Conservation (phyloP, 768 basidiomycete species). For the Amanita inopinata region DNA sequence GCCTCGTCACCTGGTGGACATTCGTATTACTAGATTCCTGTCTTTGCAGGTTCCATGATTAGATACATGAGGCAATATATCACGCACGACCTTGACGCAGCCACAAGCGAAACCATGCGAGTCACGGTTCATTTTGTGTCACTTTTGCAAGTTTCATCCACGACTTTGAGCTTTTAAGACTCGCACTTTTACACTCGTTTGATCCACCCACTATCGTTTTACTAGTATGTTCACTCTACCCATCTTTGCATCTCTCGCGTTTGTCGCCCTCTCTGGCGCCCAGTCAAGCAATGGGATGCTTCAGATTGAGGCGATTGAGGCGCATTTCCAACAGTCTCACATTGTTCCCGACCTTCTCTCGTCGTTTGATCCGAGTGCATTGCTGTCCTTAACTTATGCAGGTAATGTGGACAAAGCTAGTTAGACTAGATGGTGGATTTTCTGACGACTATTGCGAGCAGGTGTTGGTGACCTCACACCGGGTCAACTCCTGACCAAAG, state of each 20-base stretch:
- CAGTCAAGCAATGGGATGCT: constrained; percentile 33
- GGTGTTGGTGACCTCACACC: constrained; percentile 22
- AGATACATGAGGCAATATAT: too few species aligned
- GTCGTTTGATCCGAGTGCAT: constrained; percentile 51
- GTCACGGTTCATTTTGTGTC: constrained; percentile 6
- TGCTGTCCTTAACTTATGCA: constrained; percentile 42
- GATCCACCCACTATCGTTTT: constrained; percentile 8
- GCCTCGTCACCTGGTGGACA: not conserved
- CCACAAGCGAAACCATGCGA: too few species aligned
- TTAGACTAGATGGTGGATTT: too few species aligned
- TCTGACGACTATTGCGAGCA: too few species aligned
- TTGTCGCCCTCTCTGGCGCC: constrained; percentile 34
- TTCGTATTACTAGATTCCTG: too few species aligned
- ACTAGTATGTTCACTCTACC: constrained; percentile 24
- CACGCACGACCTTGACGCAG: too few species aligned
- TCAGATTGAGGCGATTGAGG: constrained; percentile 50
- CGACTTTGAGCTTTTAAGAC: constrained; percentile 1
- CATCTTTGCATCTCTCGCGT: constrained; percentile 24
- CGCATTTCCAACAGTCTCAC: constrained; percentile 52
- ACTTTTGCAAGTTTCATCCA: constrained; percentile 8
- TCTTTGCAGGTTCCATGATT: too few species aligned
- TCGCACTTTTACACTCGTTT: not conserved
- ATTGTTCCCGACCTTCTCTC: constrained; percentile 55
- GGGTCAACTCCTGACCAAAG: constrained; percentile 48
- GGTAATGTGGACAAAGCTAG: too few species aligned